Percentiles rank a stretch among this genome's conserved stretches.
These are phyloP conservation scores for Ochetophila trinervis DNA, from an alignment of 306 rosid genomes.

Conservation along the genomic window DNA sequence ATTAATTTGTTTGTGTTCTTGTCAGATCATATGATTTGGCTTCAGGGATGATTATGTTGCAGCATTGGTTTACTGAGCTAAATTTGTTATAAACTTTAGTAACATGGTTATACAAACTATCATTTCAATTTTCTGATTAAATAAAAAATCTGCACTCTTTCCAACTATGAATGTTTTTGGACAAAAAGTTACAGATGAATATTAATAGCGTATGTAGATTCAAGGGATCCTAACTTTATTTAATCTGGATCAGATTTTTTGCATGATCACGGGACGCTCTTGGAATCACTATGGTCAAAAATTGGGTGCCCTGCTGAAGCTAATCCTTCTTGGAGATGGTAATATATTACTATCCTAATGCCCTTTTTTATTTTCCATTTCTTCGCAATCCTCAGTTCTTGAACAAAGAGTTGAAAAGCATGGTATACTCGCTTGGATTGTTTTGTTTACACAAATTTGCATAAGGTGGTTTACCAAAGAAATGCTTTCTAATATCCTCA, in stretches of 20 bases:
- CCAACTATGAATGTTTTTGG: background rate
- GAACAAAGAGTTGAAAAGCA: background rate
- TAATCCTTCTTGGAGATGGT: conserved; percentile 91
- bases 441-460: background rate
- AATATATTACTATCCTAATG: conserved; percentile 20
- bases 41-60: background rate
- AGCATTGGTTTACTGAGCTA: too few species aligned
- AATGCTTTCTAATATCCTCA: background rate
- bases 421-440: background rate
- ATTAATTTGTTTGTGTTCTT: conserved; percentile 1
- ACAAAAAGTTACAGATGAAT: too few species aligned
- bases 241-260: conserved; percentile 39
- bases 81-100: too few species aligned
- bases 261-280: conserved; percentile 27
- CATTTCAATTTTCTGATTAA: too few species aligned
- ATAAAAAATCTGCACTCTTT: background rate
- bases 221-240: background rate
- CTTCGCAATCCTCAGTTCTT: background rate
- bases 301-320: conserved; percentile 76
- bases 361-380: conserved; percentile 5
- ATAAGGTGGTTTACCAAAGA: background rate
- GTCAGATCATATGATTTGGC: conserved; percentile 6
- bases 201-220: background rate
- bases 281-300: conserved; percentile 48
- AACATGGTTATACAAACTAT: too few species aligned